Base-by-base conservation (phyloP, 148 eudicot genomes). In the Rhododendron molle region DNA sequence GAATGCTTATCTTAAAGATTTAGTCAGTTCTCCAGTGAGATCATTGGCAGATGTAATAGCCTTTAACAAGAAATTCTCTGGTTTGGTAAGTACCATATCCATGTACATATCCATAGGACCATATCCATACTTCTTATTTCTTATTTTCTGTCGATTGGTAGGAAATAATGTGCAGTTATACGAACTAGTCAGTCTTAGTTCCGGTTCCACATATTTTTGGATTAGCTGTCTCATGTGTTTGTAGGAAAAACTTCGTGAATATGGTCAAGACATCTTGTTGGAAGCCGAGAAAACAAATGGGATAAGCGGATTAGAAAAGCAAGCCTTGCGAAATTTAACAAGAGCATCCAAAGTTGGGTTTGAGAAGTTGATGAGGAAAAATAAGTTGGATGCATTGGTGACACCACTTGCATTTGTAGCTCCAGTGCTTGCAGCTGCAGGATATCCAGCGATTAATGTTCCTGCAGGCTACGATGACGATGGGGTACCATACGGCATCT, bases 41-140 rank as follows among this genome's bases (percentile, higher is more conserved):
- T 90, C 93, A 1, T 28, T 91, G 82, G 69, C 88, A 26, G 93
- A 91, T 80, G 34, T 90, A 3, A 90, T 90, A 26, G 62, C 84
- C 81, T 90, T 90, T 83, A 90, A 88, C 38, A 11, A 84, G n/a
- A 88, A 88, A 47, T 49, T 50, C 81, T 77, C 89, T 50, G 83
- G 80, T 46, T 44, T 85, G 89, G 90, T 90, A 76, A 28, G 84
- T 32, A 34, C 11, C 7, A 28, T 16, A n/a, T 62, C 54, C 34
- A 88, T 89, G 77, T 28, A n/a, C 12, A 23, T 62, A 65, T 2
- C 65, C 23, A 58, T 21, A 20, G 12, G 49, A 46, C 49, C 28
- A 23, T 62, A 65, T 2, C 65, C n/a, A 58, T 21, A 20, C 8
- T 58, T 58, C 65, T 58, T 58, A 20, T 58, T 58, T 20, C 20